Evolutionary conservation across 31 red algal species (phyloP), one percentile per base, ranked within the genome.

Genomic region (Asparagopsis taxiformis): DNA sequence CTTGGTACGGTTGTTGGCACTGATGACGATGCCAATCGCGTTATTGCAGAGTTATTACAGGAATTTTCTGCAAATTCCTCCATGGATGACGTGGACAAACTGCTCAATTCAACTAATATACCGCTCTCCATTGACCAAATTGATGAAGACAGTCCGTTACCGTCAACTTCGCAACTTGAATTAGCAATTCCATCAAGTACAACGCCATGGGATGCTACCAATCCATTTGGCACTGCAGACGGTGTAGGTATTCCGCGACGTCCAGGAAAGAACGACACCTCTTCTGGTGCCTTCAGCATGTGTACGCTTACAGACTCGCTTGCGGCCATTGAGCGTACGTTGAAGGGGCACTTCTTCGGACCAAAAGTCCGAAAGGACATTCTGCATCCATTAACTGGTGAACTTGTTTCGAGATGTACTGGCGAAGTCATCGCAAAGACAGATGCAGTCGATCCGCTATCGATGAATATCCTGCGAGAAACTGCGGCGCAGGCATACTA

Each of bases 281-380:
- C 77, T 10, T 68, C 77, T 1, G 77, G 63, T 1, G 64, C 63
- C 1, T 81, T 81, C 54, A 53, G 51, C 4, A 68, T 81, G 61
- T 34, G 60, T 31, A 44, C 61, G 15, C 70, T 81, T 29, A 39
- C 15, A 5, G 77, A 69, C 46, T 68, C 77, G 30, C 35, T 81
- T 16, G 38, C 48, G 19, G 31, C 25, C 3, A 81, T 81, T 37
- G 77, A 81, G 34, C 1, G 26, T 1, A 59, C 63, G 5, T 26
- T 81, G 8, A 68, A 81, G 24, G 77, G 77, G 2, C 41, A 48
- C 34, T 81, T 81, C 54, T 81, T 50, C 37, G 63, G 77, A 37
- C 77, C 77, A 3, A 70, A 70, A 59, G 63, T 81, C 20, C 77
- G 63, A 1, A 81, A 81, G 38, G 77, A 81, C 34, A 70, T 81